Percentiles rank a stretch among this genome's conserved stretches.
These are phyloP conservation scores for Fraxinus angustifolia DNA, from an alignment of 305 asterid species.

Conservation along the genomic window DNA sequence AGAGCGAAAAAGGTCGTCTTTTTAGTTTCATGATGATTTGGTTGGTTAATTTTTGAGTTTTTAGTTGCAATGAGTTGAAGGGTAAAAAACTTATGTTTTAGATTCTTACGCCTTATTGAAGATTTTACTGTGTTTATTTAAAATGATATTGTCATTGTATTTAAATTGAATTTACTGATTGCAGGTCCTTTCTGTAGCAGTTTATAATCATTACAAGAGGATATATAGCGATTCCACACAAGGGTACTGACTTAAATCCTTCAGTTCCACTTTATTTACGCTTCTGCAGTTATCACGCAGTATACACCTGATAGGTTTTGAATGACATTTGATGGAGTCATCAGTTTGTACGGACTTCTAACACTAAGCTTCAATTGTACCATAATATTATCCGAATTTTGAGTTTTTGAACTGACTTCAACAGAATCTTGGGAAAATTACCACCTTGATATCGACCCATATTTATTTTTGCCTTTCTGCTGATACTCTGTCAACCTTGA, in stretches of 20 bases:
- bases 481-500: slow-evolving; percentile 12
- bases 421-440: neutral
- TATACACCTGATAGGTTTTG: neutral
- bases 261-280: slow-evolving; percentile 12
- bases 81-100: neutral
- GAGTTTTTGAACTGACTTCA: neutral
- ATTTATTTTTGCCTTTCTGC: neutral
- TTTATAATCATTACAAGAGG: slow-evolving; percentile 94
- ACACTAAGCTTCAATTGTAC: neutral
- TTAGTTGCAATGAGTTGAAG: neutral
- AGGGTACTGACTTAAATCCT: slow-evolving; percentile 55
- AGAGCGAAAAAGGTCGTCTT: slow-evolving; percentile 82
- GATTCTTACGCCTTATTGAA: slow-evolving; percentile 5
- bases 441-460: neutral
- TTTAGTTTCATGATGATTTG: slow-evolving; percentile 2
- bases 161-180: slow-evolving; percentile 11
- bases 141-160: neutral
- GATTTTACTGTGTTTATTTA: neutral
- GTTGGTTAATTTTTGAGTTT: neutral
- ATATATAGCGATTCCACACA: slow-evolving; percentile 62
- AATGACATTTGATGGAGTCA: neutral
- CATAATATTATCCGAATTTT: neutral
- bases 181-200: slow-evolving; percentile 94
- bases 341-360: slow-evolving; percentile 19
- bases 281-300: slow-evolving; percentile 4